Conservation (phyloP, 345 rosid genomes). For the Salix dunnii region DNA sequence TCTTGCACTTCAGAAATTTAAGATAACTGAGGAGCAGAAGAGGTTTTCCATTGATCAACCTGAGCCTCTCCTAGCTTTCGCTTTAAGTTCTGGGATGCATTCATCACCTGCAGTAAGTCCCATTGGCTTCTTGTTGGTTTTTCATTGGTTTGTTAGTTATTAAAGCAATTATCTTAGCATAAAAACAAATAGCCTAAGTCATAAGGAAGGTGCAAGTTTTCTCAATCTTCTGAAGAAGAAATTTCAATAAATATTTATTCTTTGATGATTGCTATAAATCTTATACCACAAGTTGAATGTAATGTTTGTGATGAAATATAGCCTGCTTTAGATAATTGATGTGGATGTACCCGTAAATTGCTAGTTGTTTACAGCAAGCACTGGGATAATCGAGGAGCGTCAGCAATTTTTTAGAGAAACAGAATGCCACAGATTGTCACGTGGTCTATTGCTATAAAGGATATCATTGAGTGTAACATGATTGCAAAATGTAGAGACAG, state of each 20-base stretch:
- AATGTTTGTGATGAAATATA: not conserved
- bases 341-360: not conserved
- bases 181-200: not conserved
- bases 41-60: slow-evolving; percentile 47
- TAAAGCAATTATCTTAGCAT: not conserved
- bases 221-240: not conserved
- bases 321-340: not conserved
- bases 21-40: slow-evolving; percentile 45
- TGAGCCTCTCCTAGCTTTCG: slow-evolving; percentile 59
- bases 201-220: not conserved
- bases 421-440: not conserved
- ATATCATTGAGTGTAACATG: too few relatives aligned
- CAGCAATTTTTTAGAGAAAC: not conserved
- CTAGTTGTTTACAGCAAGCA: slow-evolving; percentile 1
- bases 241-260: not conserved
- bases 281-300: not conserved
- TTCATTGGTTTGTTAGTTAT: not conserved
- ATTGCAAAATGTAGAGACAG: not conserved
- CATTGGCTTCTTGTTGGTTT: not conserved
- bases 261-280: not conserved
- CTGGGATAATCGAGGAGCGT: not conserved
- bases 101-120: slow-evolving; percentile 69
- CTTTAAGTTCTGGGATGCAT: slow-evolving; percentile 56
- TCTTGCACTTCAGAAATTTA: slow-evolving; percentile 52
- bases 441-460: not conserved